Base-by-base conservation (phyloP, 495 filamentous ascomycete species). In the Penicillium cosmopolitanum region DNA sequence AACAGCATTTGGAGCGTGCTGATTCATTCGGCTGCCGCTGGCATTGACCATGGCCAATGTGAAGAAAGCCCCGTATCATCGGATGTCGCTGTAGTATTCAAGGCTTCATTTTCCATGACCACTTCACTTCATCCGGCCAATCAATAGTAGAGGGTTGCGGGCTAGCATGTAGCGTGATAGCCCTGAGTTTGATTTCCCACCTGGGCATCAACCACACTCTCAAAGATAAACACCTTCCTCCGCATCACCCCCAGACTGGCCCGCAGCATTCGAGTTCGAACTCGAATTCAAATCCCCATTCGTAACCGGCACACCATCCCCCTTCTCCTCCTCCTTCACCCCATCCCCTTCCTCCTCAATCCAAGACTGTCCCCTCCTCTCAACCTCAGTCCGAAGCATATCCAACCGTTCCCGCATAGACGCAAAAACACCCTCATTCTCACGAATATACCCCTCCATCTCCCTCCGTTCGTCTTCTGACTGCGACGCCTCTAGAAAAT, bases 381-480 rank as follows among this genome's bases (percentile, higher is more conserved):
- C 91, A 3, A 95, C 85, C 79, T 97, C 93, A 55, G 57, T 70
- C 68, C 83, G 86, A 56, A 96, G 70, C 46, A 94, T 67, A 46
- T 58, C 70, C 63, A 96, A 82, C 64, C 93, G 79, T 76, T 86
- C 85, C 51, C 84, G 77, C 88, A 94, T 94, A 51, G 90, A 80
- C 40, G 57, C 72, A 36, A 94, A 86, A 47, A 96, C 91, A 5
- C 74, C 73, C 62, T 89, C 80, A 72, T 96, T 97, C 76, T 97
- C 93, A 38, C 65, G 21, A 31, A 82, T 67, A 56, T 77, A 78
- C 0, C 55, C 54, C 54, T 74, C 71, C 7, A 81, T 55, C 51
- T 78, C 75, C 55, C 66, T 73, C 87, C 88, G 90, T 80, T 69
- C 93, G 65, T 93, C 88, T 50, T 84, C 82, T 0, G 77, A 67